These are phyloP conservation scores for Mycosphaerelloides madeirae DNA, from an alignment of 2,329 filamentous ascomycete genomes.

Conservation along the genomic window DNA sequence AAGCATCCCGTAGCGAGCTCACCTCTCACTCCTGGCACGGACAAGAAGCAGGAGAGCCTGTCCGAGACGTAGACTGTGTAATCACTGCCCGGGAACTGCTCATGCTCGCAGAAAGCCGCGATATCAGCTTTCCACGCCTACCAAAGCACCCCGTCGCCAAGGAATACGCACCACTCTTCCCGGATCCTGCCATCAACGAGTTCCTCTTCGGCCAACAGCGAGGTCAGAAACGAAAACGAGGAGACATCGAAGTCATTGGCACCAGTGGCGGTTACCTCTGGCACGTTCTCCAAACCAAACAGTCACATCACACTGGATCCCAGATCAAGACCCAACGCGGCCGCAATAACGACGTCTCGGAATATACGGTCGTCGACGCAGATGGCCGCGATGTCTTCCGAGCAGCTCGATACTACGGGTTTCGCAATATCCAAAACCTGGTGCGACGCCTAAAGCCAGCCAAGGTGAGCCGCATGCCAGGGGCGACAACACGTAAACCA, in stretches of 20 bases:
- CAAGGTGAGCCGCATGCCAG: conserved; percentile 71
- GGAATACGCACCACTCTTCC: conserved; percentile 57
- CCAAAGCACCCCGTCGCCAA: conserved; percentile 53
- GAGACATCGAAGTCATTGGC: conserved; percentile 53
- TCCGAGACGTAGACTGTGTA: conserved; percentile 93
- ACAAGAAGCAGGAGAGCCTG: conserved; percentile 45
- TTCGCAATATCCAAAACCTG: conserved; percentile 96
- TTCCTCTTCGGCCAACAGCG: conserved; percentile 69
- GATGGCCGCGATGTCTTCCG: conserved; percentile 56
- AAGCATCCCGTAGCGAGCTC: conserved; percentile 88
- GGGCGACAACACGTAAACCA: conserved; percentile 55
- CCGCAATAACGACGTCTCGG: conserved; percentile 84
- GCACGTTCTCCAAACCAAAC: conserved; percentile 73
- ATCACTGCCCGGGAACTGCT: conserved; percentile 94
- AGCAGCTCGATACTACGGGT: conserved; percentile 90
- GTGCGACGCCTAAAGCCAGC: conserved; percentile 86
- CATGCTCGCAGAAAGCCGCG: conserved; percentile 77
- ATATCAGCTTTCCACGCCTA: conserved; percentile 69
- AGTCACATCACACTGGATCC: conserved; percentile 66
- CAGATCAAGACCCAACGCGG: conserved; percentile 67
- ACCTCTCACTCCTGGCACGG: conserved; percentile 49
- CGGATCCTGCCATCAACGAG: conserved; percentile 62
- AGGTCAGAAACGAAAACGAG: conserved; percentile 32
- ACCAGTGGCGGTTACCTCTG: conserved; percentile 86
- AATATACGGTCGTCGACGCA: conserved; percentile 64